A percentile compares a stretch with the other conserved stretches of the same genome.
Evolutionary conservation across 768 basidiomycete species (phyloP).

Genomic region (Leccinellum albellum): DNA sequence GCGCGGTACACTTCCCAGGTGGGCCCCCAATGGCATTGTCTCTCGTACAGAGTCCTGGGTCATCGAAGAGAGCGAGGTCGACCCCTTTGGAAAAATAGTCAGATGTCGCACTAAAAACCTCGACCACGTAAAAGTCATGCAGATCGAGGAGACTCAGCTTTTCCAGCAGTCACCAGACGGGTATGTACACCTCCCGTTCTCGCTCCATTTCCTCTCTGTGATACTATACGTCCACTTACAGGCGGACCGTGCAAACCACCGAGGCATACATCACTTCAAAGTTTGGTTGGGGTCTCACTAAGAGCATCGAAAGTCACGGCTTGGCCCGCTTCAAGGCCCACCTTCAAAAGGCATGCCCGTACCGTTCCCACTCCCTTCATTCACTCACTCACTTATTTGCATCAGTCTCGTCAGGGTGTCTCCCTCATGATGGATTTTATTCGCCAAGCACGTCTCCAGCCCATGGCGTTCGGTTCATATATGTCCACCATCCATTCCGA

Average conservation of each 20-base stretch:
- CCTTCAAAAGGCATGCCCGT: constrained; percentile 67
- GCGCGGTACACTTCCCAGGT: constrained; percentile 83
- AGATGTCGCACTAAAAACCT: constrained; percentile 83
- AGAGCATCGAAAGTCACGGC: constrained; percentile 82
- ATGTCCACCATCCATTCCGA: constrained; percentile 33
- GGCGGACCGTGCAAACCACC: constrained; percentile 80
- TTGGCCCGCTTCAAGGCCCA: constrained; percentile 83
- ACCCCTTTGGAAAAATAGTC: constrained; percentile 74
- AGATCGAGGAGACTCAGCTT: constrained; percentile 78
- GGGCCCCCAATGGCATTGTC: constrained; percentile 83
- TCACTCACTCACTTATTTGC: background rate
- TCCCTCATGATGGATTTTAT: constrained; percentile 74
- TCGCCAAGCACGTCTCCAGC: constrained; percentile 68
- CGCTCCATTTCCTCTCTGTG: background rate
- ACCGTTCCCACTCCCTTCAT: background rate
- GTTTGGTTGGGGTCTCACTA: constrained; percentile 88
- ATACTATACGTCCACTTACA: constrained; percentile 25
- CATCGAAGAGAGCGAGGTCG: constrained; percentile 91
- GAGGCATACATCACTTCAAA: constrained; percentile 85
- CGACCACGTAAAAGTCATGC: constrained; percentile 92
- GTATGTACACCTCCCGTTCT: constrained; percentile 40
- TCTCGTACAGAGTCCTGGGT: constrained; percentile 90
- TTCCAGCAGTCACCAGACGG: constrained; percentile 68
- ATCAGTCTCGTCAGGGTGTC: constrained; percentile 83
- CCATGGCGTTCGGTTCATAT: constrained; percentile 42